phyloP scores from a whole-genome alignment of 1,284 basidiomycete species.

The Somion occarium region DNA sequence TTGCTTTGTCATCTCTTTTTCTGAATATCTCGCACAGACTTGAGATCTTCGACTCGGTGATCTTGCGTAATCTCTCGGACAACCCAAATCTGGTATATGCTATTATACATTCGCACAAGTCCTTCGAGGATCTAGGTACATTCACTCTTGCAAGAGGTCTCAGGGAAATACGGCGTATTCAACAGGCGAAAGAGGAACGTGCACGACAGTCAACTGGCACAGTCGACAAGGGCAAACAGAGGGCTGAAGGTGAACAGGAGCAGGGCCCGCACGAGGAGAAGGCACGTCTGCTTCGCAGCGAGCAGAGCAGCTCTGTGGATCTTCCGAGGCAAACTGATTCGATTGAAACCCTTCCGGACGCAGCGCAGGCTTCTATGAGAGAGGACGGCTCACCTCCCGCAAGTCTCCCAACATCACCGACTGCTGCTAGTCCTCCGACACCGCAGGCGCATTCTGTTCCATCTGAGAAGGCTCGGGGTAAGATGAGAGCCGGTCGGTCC shows the following conservation, averaged over 20 bases:
- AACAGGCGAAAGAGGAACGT: slow-evolving; percentile 69
- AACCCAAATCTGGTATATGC: slow-evolving; percentile 90
- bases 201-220: slow-evolving; percentile 33
- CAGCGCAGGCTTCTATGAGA: slow-evolving; percentile 14
- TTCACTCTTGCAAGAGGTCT: slow-evolving; percentile 84
- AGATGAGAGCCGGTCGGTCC: slow-evolving; percentile 72
- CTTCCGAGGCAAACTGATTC: slow-evolving; percentile 18
- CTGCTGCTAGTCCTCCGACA: slow-evolving; percentile 29
- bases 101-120: slow-evolving; percentile 75
- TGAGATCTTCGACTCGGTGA: slow-evolving; percentile 85
- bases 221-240: slow-evolving; percentile 27
- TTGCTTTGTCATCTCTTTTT: slow-evolving; percentile 1
- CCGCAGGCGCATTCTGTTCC: slow-evolving; percentile 33
- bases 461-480: slow-evolving; percentile 85
- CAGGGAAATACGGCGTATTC: slow-evolving; percentile 75
- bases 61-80: slow-evolving; percentile 64
- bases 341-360: slow-evolving; percentile 23
- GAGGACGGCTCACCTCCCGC: slow-evolving; percentile 23
- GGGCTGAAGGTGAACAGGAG: slow-evolving; percentile 19
- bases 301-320: slow-evolving; percentile 26
- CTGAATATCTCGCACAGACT: slow-evolving; percentile 46
- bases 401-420: slow-evolving; percentile 35
- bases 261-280: slow-evolving; percentile 53
- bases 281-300: slow-evolving; percentile 50
- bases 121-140: slow-evolving; percentile 83